Percentiles rank a stretch among this genome's conserved stretches.
These are phyloP conservation scores for Sclerotinia glacialis DNA, from an alignment of 2,329 filamentous ascomycete genomes.

Conservation along the genomic window DNA sequence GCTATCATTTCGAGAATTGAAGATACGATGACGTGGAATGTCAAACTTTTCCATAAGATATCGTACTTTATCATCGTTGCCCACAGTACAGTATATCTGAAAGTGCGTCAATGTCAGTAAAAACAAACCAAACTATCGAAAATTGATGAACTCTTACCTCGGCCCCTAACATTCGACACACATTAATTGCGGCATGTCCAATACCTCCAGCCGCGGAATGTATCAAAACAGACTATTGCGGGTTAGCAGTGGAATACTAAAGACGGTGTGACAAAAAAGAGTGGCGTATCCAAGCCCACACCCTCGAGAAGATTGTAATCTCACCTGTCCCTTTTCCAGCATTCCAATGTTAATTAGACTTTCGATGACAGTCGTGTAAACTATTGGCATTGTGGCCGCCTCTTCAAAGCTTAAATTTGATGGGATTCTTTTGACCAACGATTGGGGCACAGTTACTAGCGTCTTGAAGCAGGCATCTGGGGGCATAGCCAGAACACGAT, in stretches of 20 bases:
- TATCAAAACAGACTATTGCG: conserved; percentile 39
- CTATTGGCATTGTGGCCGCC: conserved; percentile 31
- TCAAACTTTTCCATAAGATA: conserved; percentile 26
- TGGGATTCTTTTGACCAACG: not conserved
- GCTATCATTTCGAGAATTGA: not conserved
- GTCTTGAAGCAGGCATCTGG: too few relatives aligned
- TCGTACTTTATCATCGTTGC: conserved; percentile 25
- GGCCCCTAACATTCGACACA: conserved; percentile 34
- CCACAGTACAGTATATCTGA: conserved; percentile 35
- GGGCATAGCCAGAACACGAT: too few relatives aligned
- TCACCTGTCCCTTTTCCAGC: conserved; percentile 23
- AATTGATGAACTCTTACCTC: conserved; percentile 18
- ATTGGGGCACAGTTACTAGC: too few relatives aligned
- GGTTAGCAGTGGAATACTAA: too few relatives aligned
- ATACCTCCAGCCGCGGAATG: conserved; percentile 39
- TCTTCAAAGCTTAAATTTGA: conserved; percentile 29
- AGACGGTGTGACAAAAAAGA: too few relatives aligned
- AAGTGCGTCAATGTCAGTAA: not conserved
- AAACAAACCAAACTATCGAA: not conserved
- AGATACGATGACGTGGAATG: not conserved
- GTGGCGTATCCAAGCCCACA: too few relatives aligned
- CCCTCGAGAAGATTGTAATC: too few relatives aligned
- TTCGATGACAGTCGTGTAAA: conserved; percentile 33
- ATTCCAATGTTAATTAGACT: conserved; percentile 31
- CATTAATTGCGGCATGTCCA: conserved; percentile 40